phyloP scores from a whole-genome alignment of 352 stramenopile genomes.

The Phytopythium mirpurense region DNA sequence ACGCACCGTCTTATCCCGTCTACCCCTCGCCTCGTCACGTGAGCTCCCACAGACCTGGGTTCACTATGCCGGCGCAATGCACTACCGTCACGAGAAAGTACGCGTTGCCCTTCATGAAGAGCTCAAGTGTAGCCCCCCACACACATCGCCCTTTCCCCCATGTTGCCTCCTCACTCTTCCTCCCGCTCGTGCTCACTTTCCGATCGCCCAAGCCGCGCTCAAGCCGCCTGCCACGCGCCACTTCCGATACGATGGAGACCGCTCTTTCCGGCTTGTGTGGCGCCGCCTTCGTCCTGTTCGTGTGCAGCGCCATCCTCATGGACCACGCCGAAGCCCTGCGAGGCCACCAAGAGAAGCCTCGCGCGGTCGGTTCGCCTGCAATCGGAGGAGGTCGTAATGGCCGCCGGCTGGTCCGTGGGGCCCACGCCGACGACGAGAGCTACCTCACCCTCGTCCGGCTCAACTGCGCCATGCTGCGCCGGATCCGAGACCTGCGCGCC shows the following conservation, averaged over 20 bases:
- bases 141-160: no score
- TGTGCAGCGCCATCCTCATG: not conserved
- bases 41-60: no score
- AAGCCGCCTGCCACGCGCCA: not conserved
- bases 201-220: not conserved
- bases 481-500: not conserved
- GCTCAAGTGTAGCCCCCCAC: no score
- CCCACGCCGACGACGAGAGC: not conserved
- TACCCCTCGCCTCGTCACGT: no score
- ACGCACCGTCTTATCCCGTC: no score
- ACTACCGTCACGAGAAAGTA: not conserved
- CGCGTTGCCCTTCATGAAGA: not conserved
- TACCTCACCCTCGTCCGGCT: not conserved
- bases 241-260: not conserved
- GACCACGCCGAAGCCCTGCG: not conserved
- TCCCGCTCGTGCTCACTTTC: not conserved
- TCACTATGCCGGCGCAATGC: no score
- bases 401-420: not conserved
- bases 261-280: not conserved
- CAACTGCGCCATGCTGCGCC: not conserved
- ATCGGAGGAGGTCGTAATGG: no score
- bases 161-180: no score
- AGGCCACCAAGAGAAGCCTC: not conserved
- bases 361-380: not conserved
- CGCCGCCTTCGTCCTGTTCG: not conserved